phyloP scores from a whole-genome alignment of 345 rosid genomes.

The Euphorbia pulcherrima region DNA sequence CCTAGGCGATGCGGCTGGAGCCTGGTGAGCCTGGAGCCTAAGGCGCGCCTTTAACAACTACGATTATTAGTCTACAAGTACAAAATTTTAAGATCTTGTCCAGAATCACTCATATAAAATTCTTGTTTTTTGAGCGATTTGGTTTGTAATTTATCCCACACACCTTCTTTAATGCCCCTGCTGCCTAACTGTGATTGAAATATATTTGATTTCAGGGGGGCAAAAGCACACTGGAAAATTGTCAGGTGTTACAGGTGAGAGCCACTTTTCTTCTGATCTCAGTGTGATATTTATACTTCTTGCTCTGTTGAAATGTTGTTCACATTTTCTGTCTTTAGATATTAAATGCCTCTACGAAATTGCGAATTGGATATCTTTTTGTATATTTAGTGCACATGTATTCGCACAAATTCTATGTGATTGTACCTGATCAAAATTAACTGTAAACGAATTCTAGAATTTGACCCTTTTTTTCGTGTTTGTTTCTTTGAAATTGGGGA shows the following conservation, averaged over 20 bases:
- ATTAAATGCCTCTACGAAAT: background rate
- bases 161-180: background rate
- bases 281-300: background rate
- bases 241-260: slow-evolving; percentile 89
- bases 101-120: background rate
- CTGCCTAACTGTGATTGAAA: slow-evolving; percentile 8
- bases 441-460: background rate
- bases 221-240: slow-evolving; percentile 83
- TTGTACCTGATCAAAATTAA: background rate
- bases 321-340: background rate
- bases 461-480: background rate
- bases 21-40: too few species aligned
- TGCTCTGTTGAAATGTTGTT: background rate
- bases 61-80: too few species aligned
- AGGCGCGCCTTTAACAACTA: too few species aligned
- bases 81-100: too few species aligned
- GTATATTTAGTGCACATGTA: background rate
- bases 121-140: background rate
- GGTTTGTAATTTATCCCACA: background rate
- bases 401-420: background rate
- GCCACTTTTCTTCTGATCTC: slow-evolving; percentile 3
- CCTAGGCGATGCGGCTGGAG: too few species aligned
- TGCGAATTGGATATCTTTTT: background rate
- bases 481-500: background rate
- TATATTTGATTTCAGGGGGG: slow-evolving; percentile 61